Base-by-base conservation (phyloP, 75 land plant genomes). In the Gnetum montanum region DNA sequence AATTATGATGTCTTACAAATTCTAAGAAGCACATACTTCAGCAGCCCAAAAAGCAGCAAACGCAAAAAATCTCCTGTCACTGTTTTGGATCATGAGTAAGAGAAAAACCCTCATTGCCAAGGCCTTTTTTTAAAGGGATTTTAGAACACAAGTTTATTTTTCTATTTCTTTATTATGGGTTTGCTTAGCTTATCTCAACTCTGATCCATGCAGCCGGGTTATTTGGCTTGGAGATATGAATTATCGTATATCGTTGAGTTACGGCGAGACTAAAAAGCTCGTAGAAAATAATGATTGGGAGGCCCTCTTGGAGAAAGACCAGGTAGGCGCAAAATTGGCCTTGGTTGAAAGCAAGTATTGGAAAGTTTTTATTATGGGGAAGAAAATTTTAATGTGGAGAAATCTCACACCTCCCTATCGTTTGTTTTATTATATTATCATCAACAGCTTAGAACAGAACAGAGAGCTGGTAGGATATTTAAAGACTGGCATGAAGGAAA, bases 151-250 rank as follows among this genome's bases (percentile, higher is more conserved):
- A 10, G 7, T 22, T 46, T 18, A 10, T 46, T 46, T 10, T 19
- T 58, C 20, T 26, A 54, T 33, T 6, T 22, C 25, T 6, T 54
- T 31, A 20, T 15, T 54, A 54, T 34, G 36, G 13, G 6, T 20
- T 54, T 26, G 23, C 25, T 48, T 48, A 48, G 6, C 26, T 12
- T 25, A 48, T 25, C 7, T 48, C 6, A 27, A 26, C 10, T 43
- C 23, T 13, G 27, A 13, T 23, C 60, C 12, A 44, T 26, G 45
- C 72, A 89, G 96, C 33, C 82, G 85, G 11, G 71, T 83, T 10
- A 74, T 90, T 46, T 90, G 96, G 96, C 66, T 90, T 13, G 96
- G 96, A n/a, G 94, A 90, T 56, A 40, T 90, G 63, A 90, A 90
- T 63, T 90, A 90, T 65, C 76, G 96, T 8, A 66, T 90, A 25